Conservation (phyloP, 305 asterid species). For the Solanum hybrid region DNA sequence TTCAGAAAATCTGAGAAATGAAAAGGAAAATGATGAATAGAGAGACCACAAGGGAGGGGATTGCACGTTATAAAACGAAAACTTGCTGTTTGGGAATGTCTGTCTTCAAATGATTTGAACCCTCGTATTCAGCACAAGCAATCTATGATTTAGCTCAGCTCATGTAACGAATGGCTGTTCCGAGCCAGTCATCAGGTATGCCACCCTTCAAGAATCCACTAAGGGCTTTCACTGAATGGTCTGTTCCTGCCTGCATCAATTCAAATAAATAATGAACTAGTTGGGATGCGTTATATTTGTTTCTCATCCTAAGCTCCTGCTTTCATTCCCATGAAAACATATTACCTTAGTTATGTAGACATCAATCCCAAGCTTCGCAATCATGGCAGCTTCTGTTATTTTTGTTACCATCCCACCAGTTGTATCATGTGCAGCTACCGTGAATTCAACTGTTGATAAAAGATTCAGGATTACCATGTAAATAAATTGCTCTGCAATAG, state of each 20-base stretch:
- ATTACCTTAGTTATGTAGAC: conserved; percentile 84
- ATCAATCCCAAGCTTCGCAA: conserved; percentile 82
- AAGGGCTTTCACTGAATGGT: conserved; percentile 60
- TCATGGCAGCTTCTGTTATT: conserved; percentile 88
- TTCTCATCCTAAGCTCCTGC: neutral
- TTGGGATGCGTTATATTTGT: neutral
- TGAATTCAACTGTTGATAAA: conserved; percentile 49
- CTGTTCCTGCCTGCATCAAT: conserved; percentile 61
- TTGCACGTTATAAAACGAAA: neutral
- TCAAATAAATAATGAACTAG: neutral
- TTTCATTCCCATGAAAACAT: neutral
- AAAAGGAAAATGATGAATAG: neutral
- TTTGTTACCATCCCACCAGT: conserved; percentile 95
- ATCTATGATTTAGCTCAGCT: conserved; percentile 24
- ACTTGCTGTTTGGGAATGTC: neutral
- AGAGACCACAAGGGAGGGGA: neutral
- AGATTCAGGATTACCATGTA: neutral
- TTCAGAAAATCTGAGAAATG: neutral
- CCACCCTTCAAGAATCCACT: conserved; percentile 39
- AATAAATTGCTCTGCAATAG: neutral
- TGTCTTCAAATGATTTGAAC: conserved; percentile 7
- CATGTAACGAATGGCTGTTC: conserved; percentile 58
- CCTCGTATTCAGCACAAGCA: neutral
- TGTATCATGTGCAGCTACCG: conserved; percentile 86
- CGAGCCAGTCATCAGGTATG: conserved; percentile 75